Conservation (phyloP, 2,329 filamentous ascomycete genomes). For the Ceratocystiopsis minuta region DNA sequence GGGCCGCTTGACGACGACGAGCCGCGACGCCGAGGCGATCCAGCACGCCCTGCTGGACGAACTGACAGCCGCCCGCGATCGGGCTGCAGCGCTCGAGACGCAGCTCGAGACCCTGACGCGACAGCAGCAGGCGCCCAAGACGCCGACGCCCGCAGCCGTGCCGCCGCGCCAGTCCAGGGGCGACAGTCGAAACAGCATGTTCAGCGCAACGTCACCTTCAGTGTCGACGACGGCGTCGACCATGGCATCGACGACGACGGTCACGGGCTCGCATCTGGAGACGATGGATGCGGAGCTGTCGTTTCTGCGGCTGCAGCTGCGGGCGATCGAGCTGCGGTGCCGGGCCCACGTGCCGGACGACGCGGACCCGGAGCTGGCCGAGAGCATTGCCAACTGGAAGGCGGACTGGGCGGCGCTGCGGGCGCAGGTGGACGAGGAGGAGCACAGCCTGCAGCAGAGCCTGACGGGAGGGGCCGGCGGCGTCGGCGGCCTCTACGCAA, state of each 20-base stretch:
- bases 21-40: slow-evolving; percentile 34
- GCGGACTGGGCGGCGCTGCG: slow-evolving; percentile 34
- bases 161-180: no score
- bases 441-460: neutral
- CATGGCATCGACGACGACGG: neutral
- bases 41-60: slow-evolving; percentile 31
- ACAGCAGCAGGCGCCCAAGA: slow-evolving; percentile 4
- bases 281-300: slow-evolving; percentile 42
- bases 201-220: no score
- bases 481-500: no score
- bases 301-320: slow-evolving; percentile 42
- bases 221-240: neutral
- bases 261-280: slow-evolving; percentile 20
- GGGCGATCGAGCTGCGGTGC: slow-evolving; percentile 43
- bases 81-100: slow-evolving; percentile 41
- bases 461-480: no score
- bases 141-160: neutral
- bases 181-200: neutral
- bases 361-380: slow-evolving; percentile 34
- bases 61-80: slow-evolving; percentile 15
- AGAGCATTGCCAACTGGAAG: slow-evolving; percentile 44
- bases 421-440: slow-evolving; percentile 5
- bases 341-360: slow-evolving; percentile 26
- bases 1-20: slow-evolving; percentile 31
- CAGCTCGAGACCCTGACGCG: slow-evolving; percentile 33